phyloP scores from a whole-genome alignment of 176 grass and related monocot species.

The Tuctoria greenei region DNA sequence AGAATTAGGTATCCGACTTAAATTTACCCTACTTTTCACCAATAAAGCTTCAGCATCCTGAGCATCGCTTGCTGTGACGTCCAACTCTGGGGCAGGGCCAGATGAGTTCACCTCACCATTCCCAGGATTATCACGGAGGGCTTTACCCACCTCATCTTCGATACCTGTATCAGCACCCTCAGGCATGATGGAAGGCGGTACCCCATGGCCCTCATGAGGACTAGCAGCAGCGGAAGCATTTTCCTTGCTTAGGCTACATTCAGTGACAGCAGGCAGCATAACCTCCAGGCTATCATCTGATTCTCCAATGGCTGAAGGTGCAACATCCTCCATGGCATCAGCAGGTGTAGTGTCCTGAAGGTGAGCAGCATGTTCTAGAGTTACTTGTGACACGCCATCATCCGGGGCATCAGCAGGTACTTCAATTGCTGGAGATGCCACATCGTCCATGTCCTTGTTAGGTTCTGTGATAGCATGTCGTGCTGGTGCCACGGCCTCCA shows the following conservation, averaged over 20 bases:
- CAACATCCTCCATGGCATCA: slow-evolving; percentile 12
- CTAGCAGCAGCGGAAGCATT: slow-evolving; percentile 25
- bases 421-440: slow-evolving; percentile 14
- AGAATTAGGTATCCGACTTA: slow-evolving; percentile 99
- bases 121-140: slow-evolving; percentile 26
- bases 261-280: neutral
- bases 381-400: slow-evolving; percentile 17
- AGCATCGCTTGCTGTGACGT: slow-evolving; percentile 43
- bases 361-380: slow-evolving; percentile 20
- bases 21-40: slow-evolving; percentile 71
- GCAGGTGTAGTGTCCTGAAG: neutral
- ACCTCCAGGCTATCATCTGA: slow-evolving; percentile 7
- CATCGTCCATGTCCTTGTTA: slow-evolving; percentile 17
- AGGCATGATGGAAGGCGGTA: neutral
- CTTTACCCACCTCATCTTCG: slow-evolving; percentile 34
- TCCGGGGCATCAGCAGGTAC: neutral
- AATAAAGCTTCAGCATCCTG: slow-evolving; percentile 61
- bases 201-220: slow-evolving; percentile 6
- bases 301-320: slow-evolving; percentile 26
- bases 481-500: slow-evolving; percentile 17
- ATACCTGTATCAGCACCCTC: slow-evolving; percentile 36
- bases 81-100: slow-evolving; percentile 35
- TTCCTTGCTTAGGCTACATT: slow-evolving; percentile 18
- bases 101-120: slow-evolving; percentile 28
- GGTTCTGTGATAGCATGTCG: slow-evolving; percentile 9